A percentile compares a stretch with the other conserved stretches of the same genome.
phyloP scores from a whole-genome alignment of 371 early-diverging fungal species.

The Cokeromyces recurvatus region DNA sequence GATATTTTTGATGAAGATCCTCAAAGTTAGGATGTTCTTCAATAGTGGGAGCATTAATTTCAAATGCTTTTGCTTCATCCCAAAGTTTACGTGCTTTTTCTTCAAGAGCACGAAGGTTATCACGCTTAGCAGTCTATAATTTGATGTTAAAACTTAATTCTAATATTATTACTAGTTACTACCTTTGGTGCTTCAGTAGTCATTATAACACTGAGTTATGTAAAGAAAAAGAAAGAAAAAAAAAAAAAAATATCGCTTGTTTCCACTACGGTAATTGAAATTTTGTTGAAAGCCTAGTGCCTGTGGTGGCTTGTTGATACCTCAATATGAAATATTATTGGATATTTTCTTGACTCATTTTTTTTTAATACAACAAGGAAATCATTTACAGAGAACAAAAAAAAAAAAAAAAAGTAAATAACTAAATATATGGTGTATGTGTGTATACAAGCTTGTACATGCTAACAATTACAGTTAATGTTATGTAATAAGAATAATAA shows the following conservation, averaged over 20 bases:
- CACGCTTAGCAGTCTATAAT: conserved; percentile 75
- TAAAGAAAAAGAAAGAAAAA: not conserved
- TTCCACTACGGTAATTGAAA: no score
- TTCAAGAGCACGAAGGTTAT: conserved; percentile 79
- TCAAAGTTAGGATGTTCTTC: conserved; percentile 53
- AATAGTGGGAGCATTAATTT: conserved; percentile 81
- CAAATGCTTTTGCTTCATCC: conserved; percentile 76
- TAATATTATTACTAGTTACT: not conserved
- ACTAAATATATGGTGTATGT: no score
- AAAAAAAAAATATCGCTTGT: conserved; percentile 9
- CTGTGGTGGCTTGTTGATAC: conserved; percentile 9
- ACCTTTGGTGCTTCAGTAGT: conserved; percentile 32
- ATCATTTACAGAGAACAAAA: no score
- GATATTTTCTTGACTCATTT: conserved; percentile 8
- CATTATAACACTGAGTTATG: conserved; percentile 10
- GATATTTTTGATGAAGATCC: conserved; percentile 60
- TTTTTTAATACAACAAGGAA: no score
- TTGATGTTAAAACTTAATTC: not conserved
- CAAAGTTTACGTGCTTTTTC: conserved; percentile 73
- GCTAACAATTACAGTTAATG: no score
- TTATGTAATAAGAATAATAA: no score
- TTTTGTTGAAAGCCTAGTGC: conserved; percentile 4
- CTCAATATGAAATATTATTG: not conserved
- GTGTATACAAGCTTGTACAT: no score
- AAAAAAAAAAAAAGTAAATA: no score